phyloP scores from a whole-genome alignment of 192 early-diverging fungal genomes.

The Diversispora eburnea region DNA sequence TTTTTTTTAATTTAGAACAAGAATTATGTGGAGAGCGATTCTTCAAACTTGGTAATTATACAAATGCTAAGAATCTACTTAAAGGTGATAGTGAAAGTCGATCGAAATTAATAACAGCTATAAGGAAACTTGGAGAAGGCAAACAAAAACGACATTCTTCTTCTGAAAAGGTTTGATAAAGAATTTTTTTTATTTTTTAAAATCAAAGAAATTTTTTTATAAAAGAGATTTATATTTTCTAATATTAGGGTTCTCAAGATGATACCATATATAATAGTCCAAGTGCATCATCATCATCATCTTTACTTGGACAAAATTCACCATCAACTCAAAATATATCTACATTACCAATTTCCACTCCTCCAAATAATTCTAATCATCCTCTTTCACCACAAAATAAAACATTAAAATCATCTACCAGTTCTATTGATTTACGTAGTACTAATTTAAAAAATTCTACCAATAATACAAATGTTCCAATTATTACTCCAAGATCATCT shows the following conservation, averaged over 20 bases:
- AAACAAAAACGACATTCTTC: slow-evolving; percentile 8
- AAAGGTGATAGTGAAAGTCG: neutral
- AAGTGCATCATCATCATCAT: neutral
- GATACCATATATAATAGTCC: neutral
- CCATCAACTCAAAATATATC: slow-evolving; percentile 1
- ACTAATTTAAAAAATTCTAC: neutral
- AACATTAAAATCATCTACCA: slow-evolving; percentile 10
- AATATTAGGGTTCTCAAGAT: neutral
- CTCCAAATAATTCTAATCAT: neutral
- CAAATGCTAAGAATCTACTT: neutral
- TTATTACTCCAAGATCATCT: slow-evolving; percentile 5
- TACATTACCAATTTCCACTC: no score
- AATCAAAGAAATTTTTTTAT: no score
- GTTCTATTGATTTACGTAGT: neutral
- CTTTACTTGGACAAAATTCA: slow-evolving; percentile 7
- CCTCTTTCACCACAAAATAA: neutral
- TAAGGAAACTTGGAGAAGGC: slow-evolving; percentile 12
- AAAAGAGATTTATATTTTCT: no score
- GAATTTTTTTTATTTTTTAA: neutral
- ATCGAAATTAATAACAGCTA: slow-evolving; percentile 15
- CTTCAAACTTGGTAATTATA: neutral
- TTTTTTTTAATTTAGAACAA: neutral
- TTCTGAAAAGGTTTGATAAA: slow-evolving; percentile 2
- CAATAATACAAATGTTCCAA: neutral
- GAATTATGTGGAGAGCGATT: neutral